Evolutionary conservation across 768 basidiomycete genomes (phyloP), one percentile per base, ranked within the genome.

Genomic region (Agaricus blazei): DNA sequence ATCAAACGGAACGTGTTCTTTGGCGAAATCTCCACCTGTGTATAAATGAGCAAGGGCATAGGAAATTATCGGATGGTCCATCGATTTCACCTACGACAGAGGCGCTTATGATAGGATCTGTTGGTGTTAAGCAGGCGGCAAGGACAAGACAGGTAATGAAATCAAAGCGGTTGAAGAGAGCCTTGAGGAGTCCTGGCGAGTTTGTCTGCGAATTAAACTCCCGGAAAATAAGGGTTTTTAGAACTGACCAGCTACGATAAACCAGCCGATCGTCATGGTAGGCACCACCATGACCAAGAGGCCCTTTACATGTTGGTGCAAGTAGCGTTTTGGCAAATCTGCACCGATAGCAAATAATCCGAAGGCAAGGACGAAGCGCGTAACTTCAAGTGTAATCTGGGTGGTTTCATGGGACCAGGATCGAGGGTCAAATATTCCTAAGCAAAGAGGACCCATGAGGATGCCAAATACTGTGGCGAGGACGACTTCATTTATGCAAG

Each of bases 261-360:
- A 54, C 95, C 95, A 88, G 41, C 89, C 87, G 60, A 88, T 82
- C n/a, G 87, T 85, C 90, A 92, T 92, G 1, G 89, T 90, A 2
- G 90, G 89, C 0, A 91, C 77, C 15, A 91, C 84, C 81, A 90
- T 81, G 41, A 80, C 66, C 3, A 84, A 57, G 0, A 91, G 70
- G 37, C 90, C 82, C 62, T 79, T 86, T 40, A 82, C 88, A 63
- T 96, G 92, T 27, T 84, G 77, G 26, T 76, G 75, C 78, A 98
- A 84, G 73, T 98, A 98, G 0, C 84, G 81, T 53, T 82, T 75
- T 0, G 96, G 95, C 36, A 98, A 75, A 67, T 99, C 95, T 24
- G 96, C 92, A 1, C 96, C 96, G 34, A 98, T 92, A 6, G 95
- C 91, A 63, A 99, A 99, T 1, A 98, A 81, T 27, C 93, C 91